Evolutionary conservation across 257 asterid species (phyloP), one percentile per base, ranked within the genome.

Genomic region (Solanum etuberosum): DNA sequence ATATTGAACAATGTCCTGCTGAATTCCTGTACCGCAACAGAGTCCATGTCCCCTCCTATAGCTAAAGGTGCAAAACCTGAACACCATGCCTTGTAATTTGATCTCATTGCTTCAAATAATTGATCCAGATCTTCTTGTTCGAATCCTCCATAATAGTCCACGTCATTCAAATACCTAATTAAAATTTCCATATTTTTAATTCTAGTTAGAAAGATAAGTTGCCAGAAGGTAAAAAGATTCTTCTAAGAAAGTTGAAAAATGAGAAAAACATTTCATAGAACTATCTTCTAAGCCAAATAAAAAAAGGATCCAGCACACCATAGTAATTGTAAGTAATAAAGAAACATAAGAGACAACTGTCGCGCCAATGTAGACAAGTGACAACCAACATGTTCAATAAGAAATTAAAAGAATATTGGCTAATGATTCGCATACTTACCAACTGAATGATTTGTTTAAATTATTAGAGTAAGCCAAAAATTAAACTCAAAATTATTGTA

Each of bases 11-110:
- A 34, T 0, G 99, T 95, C 84, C 99, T 40, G 84, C 99, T 96
- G 80, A 96, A 95, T 32, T 96, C 99, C 43, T 96, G 99, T 3
- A 96, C 97, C 0, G 95, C 93, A 6, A 92, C 88, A 0, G 99
- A 94, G 4, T 93, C 93, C 99, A 96, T 96, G 91, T 96, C 99
- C 1, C 96, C 97, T 5, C 98, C 98, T n/a, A 96, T 96, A 0
- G 88, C 92, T 9, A 96, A 90, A 2, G 98, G 99, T 1, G 98
- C 99, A 42, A 94, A 96, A 2, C 98, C 99, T 1, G 90, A 85
- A 46, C 95, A 91, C 99, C 99, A 96, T 5, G 98, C 93, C 73
- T 88, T 93, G 93, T 94, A 96, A 78, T 96, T 96, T 34, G 96
- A 83, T 86, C 81, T 90, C 95, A 95, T 92, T 7, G 98, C 98